Base-by-base conservation (phyloP, 2,329 filamentous ascomycete genomes). In the Colletotrichum kahawae region DNA sequence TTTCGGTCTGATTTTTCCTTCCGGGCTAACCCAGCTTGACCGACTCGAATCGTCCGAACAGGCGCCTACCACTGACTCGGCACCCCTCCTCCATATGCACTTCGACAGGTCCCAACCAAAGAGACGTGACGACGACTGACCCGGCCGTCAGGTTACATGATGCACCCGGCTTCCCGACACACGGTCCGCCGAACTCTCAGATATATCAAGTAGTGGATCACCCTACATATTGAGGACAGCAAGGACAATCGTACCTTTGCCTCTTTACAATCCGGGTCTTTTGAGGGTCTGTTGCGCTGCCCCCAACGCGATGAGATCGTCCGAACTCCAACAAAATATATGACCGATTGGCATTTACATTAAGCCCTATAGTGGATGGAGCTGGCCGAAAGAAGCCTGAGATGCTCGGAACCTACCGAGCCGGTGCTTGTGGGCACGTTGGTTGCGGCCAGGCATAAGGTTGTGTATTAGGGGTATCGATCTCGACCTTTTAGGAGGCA, bases 1-100 rank as follows among this genome's bases (percentile, higher is more conserved):
- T 38, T 57, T 67, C 62, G 72, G 62, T 16, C 63, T 56, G 54
- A 67, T 7, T 48, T 48, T 62, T 16, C 16, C 51, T 43, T 48
- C 73, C 38, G 69, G 69, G 64, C 33, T 73, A 64, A 31, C 64
- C 63, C 64, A 68, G 21, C 73, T 51, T 31, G 64, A 48, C 36
- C 21, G 72, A 75, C n/a, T 73, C 36, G 34, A 38, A 48, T 27
- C n/a, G 10, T 27, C 68, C 38, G 33, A 48, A 64, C 54, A 14
- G 56, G 43, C 21, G 36, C 13, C 18, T 29, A 24, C 21, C n/a
- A 60, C 67, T 73, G 69, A 75, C 73, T 75, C 69, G 56, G 48
- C 5, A 29, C 18, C 27, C 14, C 24, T n/a, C 14, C 31, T 31
- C 12, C 8, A 48, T 21, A 48, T 48, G 18, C 43, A 48, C n/a